phyloP scores from a whole-genome alignment of 805 yeast genomes.

The Dipodascopsis tothii region DNA sequence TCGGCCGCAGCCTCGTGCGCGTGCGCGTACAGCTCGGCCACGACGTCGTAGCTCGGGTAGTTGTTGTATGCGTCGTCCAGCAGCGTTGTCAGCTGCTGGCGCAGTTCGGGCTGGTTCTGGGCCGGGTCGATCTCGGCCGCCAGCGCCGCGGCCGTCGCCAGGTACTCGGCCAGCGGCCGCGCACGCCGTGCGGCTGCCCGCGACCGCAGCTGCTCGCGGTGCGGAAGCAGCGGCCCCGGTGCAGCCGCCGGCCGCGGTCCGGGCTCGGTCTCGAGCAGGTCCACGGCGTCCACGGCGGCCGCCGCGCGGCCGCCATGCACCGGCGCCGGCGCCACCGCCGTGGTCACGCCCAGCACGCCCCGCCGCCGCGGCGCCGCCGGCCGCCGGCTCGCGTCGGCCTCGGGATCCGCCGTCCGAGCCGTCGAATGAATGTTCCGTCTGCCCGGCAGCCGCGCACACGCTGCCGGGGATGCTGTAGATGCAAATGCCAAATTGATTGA shows the following conservation, averaged over 20 bases:
- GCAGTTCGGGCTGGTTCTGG: conserved; percentile 10
- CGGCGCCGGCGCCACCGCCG: too few species aligned
- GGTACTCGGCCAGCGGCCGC: not conserved
- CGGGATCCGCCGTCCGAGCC: too few species aligned
- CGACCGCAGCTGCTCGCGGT: not conserved
- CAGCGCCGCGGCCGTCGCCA: conserved; percentile 1
- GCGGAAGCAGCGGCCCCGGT: conserved; percentile 1
- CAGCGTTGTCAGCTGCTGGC: not conserved
- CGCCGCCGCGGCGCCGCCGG: too few species aligned
- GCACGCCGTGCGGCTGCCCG: not conserved
- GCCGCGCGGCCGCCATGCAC: too few species aligned
- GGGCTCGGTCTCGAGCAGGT: too few species aligned
- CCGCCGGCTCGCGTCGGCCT: too few species aligned
- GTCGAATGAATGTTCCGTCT: too few species aligned
- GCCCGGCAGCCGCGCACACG: too few species aligned
- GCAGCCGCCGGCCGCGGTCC: conserved; percentile 1
- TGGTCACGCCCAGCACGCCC: too few species aligned
- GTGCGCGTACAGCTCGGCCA: conserved; percentile 3
- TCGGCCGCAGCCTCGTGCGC: not conserved
- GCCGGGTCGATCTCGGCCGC: not conserved
- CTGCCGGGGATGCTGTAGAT: too few species aligned
- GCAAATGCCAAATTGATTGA: too few species aligned
- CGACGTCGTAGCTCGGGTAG: conserved; percentile 5
- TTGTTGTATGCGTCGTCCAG: conserved; percentile 12
- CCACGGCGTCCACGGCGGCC: too few species aligned